Evolutionary conservation across 2,329 filamentous ascomycete species (phyloP), one percentile per base, ranked within the genome.

Genomic region (Diaporthe capsici): DNA sequence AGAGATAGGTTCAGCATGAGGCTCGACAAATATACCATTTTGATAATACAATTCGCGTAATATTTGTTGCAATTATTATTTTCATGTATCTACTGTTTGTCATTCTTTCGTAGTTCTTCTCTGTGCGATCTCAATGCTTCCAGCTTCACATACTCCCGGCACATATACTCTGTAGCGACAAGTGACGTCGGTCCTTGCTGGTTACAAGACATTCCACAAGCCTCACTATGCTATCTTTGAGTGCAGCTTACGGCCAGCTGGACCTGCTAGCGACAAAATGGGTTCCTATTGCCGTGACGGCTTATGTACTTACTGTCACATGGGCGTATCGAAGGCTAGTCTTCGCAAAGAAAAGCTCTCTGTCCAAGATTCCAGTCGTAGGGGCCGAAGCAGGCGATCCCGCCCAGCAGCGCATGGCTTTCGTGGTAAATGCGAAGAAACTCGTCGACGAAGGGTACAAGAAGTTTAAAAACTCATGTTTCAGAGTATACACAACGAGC

Each of bases 381-480:
- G 81, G 81, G 1, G 51, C 76, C n/a, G 80, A 82, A 4, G 75
- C 81, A 4, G 79, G 78, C 28, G 78, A 79, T 20, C 70, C 78
- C 2, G 78, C 81, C 44, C 81, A 81, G 53, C 76, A 80, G 31
- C 74, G 80, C 22, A 73, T 79, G 71, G 80, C 78, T 0, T 84
- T 78, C 44, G 63, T 82, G 37, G 44, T 15, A 8, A 72, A 72
- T 12, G 80, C 79, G 0, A 79, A 71, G 20, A 74, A 76, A 2
- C 42, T 84, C 3, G 83, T 83, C 44, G 12, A 68, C 5, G 76
- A 80, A 2, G 82, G 82, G 8, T 83, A 83, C 73, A 76, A 76
- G 2, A 83, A 71, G 31, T 71, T 76, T 63, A 74, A 71, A 51
- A 39, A 74, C 8, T 42, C 53, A 15, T 10, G 63, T 25, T 76